Percentiles rank a stretch among this genome's conserved stretches.
These are phyloP conservation scores for Lolium multiflorum DNA, from an alignment of 176 grass and related monocot species.

Conservation along the genomic window DNA sequence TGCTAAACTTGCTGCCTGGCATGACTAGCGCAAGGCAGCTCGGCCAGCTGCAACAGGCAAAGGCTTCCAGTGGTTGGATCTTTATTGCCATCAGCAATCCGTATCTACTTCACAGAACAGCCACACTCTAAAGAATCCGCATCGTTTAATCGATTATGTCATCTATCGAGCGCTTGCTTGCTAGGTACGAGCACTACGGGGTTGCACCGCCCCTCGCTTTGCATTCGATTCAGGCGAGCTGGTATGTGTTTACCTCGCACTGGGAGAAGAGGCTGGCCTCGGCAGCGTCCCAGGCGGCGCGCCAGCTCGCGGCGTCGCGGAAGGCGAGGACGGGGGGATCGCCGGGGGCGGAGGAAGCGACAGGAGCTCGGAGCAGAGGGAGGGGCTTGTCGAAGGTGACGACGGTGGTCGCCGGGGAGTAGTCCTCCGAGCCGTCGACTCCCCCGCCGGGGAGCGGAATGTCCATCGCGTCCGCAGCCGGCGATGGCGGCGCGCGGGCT, in stretches of 20 bases:
- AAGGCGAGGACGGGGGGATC: slow-evolving; percentile 49
- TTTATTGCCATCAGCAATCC: neutral
- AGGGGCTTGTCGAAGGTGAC: slow-evolving; percentile 49
- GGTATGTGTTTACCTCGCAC: slow-evolving; percentile 41
- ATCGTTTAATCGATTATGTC: neutral
- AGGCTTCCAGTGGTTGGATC: neutral
- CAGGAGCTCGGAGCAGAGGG: slow-evolving; percentile 49
- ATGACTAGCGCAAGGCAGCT: slow-evolving; percentile 42
- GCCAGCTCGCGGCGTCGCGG: slow-evolving; percentile 50
- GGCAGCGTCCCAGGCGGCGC: slow-evolving; percentile 44
- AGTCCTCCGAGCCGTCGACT: slow-evolving; percentile 26
- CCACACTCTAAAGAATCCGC: no score
- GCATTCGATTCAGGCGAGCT: neutral
- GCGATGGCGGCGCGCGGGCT: neutral
- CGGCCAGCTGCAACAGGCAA: slow-evolving; percentile 49
- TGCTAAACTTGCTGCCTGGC: slow-evolving; percentile 48
- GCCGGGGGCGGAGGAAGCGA: neutral
- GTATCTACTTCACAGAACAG: neutral
- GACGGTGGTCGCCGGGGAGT: slow-evolving; percentile 33
- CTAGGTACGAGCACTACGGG: neutral
- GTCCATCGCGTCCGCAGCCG: slow-evolving; percentile 10
- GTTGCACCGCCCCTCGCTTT: neutral
- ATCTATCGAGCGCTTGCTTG: neutral
- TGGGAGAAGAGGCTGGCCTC: slow-evolving; percentile 49
- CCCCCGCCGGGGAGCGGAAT: neutral